Evolutionary conservation across 78 protist genomes (phyloP).

Genomic region (Dictyostelium discoideum): DNA sequence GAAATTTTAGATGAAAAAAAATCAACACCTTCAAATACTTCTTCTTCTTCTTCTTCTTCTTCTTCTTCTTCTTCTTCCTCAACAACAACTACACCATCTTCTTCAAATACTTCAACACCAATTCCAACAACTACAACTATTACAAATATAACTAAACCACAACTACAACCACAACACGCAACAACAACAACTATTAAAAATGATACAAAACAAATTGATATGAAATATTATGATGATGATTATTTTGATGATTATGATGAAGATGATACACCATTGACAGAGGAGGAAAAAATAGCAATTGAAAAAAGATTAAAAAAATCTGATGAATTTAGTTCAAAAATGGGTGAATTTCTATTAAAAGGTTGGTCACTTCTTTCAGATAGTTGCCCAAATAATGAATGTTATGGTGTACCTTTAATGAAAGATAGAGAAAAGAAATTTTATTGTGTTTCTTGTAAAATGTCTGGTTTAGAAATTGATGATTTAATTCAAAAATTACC

Average conservation of each 20-base stretch:
- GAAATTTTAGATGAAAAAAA: not conserved
- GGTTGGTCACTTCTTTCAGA: slow-evolving; percentile 68
- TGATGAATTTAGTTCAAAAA: slow-evolving; percentile 66
- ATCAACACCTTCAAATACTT: not conserved
- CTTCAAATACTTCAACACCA: not conserved
- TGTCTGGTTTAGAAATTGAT: not conserved
- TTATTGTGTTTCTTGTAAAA: slow-evolving; percentile 59
- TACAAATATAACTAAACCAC: not conserved
- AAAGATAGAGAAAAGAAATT: slow-evolving; percentile 68
- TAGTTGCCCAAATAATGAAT: slow-evolving; percentile 64
- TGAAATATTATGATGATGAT: not conserved
- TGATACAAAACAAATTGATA: not conserved
- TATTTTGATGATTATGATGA: slow-evolving; percentile 46
- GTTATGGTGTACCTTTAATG: slow-evolving; percentile 59
- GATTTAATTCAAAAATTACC: not conserved
- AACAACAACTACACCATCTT: not conserved
- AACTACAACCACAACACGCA: not conserved
- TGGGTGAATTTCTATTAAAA: slow-evolving; percentile 43
- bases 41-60: not conserved
- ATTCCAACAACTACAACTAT: not conserved
- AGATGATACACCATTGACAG: slow-evolving; percentile 20
- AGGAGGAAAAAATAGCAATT: slow-evolving; percentile 31
- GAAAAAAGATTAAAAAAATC: slow-evolving; percentile 60
- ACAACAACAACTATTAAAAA: not conserved
- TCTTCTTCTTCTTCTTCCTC: not conserved